Evolutionary conservation across 352 stramenopile genomes (phyloP), one percentile per base, ranked within the genome.

Genomic region (Plasmopara halstedii): DNA sequence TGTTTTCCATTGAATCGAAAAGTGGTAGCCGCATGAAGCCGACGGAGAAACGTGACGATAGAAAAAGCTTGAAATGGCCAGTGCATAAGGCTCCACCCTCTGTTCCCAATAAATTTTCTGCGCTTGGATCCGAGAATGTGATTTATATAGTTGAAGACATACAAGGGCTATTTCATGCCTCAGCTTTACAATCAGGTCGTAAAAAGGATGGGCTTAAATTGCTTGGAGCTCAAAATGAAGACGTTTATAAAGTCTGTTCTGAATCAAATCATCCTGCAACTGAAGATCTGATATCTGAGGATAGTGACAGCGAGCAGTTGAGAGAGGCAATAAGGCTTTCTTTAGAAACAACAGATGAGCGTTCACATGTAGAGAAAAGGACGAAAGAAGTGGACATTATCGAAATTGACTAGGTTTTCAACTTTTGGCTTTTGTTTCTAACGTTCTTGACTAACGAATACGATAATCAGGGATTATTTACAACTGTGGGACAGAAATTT

Each of bases 141-240:
- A 71, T 70, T 27, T 76, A 62, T 15, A 42, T 86, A 10, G 69
- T 73, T 10, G 65, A 69, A 7, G 71, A 81, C 25, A 48, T 83
- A 10, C 51, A 64, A 47, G 74, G 63, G 4, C 50, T 84, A 8
- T 57, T 79, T 35, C 57, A 64, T 46, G 38, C 46, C 19, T 10
- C 33, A 1, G 25, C 7, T 29, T 5, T 10, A 4, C 7, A 29
- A 29, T 29, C n/a, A n/a, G n/a, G 18, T 25, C 9, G 5, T 33
- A 31, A 20, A 47, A 6, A 14, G 11, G 13, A 5, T 35, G 8
- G n/a, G 31, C 13, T 0, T 4, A 2, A 18, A 35, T n/a, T n/a
- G n/a, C n/a, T n/a, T n/a, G n/a, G n/a, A n/a, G n/a, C 11, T 35
- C 31, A 35, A 35, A 35, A 35, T 13, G 6, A 14, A 17, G 6